These are phyloP conservation scores for Sugiyamaella castrensis DNA, from an alignment of 1,139 yeast species.

Conservation along the genomic window DNA sequence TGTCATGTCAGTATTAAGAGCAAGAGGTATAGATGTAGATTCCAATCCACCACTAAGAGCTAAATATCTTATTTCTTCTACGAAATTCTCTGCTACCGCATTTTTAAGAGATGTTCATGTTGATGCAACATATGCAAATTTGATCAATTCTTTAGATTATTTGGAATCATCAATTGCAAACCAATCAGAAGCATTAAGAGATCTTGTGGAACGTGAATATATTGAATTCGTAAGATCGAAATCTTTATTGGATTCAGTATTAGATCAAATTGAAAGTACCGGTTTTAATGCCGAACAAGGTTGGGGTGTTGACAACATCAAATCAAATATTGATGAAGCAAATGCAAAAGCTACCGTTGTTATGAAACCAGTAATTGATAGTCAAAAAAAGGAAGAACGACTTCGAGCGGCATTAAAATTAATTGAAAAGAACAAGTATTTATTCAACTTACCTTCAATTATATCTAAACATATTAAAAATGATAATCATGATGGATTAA, in stretches of 20 bases:
- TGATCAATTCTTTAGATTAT: constrained; percentile 53
- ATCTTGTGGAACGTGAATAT: constrained; percentile 70
- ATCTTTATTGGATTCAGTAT: constrained; percentile 57
- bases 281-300: constrained; percentile 41
- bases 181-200: constrained; percentile 64
- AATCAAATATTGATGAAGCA: constrained; percentile 37
- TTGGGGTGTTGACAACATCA: constrained; percentile 36
- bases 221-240: constrained; percentile 74
- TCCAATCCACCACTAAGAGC: constrained; percentile 32
- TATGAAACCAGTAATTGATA: constrained; percentile 73
- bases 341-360: constrained; percentile 53
- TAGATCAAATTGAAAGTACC: constrained; percentile 46
- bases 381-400: constrained; percentile 57
- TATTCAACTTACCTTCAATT: constrained; percentile 70
- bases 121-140: constrained; percentile 63
- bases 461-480: constrained; percentile 53
- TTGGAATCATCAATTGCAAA: constrained; percentile 61
- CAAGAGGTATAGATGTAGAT: constrained; percentile 34
- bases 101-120: constrained; percentile 70
- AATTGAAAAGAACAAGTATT: constrained; percentile 56
- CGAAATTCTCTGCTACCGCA: constrained; percentile 65
- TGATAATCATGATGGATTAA: constrained; percentile 67
- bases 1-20: constrained; percentile 31
- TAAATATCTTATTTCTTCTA: constrained; percentile 66
- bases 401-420: constrained; percentile 59